A percentile compares a stretch with the other conserved stretches of the same genome.
Conservation (phyloP, 768 basidiomycete genomes). For the Boletus tomentosulus region DNA sequence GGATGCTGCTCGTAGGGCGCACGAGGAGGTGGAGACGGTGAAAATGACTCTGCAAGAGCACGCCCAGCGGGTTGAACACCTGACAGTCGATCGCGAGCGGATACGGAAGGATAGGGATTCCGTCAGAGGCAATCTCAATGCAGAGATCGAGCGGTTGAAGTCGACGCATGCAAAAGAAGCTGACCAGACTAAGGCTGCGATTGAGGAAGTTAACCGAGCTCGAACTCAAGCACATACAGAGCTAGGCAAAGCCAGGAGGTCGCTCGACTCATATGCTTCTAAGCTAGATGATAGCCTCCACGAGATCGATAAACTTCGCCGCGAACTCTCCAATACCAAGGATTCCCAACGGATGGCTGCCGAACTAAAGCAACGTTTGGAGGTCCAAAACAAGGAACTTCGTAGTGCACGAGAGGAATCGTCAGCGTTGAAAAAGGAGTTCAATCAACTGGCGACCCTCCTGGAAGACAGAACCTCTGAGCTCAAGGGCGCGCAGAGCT, state of each 20-base stretch:
- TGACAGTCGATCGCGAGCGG: slow-evolving; percentile 24
- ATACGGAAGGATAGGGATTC: slow-evolving; percentile 22
- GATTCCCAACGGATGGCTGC: slow-evolving; percentile 8
- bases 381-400: slow-evolving; percentile 20
- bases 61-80: slow-evolving; percentile 14
- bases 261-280: slow-evolving; percentile 14
- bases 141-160: slow-evolving; percentile 23
- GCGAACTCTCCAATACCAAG: slow-evolving; percentile 10
- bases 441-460: slow-evolving; percentile 25
- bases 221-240: slow-evolving; percentile 20
- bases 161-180: slow-evolving; percentile 10
- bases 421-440: slow-evolving; percentile 26
- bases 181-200: slow-evolving; percentile 13
- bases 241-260: slow-evolving; percentile 16
- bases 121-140: slow-evolving; percentile 6
- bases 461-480: slow-evolving; percentile 42
- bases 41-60: slow-evolving; percentile 19
- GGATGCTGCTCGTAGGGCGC: background rate
- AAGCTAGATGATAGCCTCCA: slow-evolving; percentile 16
- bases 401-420: slow-evolving; percentile 25
- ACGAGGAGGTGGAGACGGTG: slow-evolving; percentile 14
- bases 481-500: slow-evolving; percentile 43
- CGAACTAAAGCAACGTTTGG: slow-evolving; percentile 18
- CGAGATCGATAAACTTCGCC: slow-evolving; percentile 17
- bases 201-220: slow-evolving; percentile 26